Percentiles rank a stretch among this genome's conserved stretches.
These are phyloP conservation scores for Pseudocercospora fijiensis DNA, from an alignment of 2,329 filamentous ascomycete genomes.

Conservation along the genomic window DNA sequence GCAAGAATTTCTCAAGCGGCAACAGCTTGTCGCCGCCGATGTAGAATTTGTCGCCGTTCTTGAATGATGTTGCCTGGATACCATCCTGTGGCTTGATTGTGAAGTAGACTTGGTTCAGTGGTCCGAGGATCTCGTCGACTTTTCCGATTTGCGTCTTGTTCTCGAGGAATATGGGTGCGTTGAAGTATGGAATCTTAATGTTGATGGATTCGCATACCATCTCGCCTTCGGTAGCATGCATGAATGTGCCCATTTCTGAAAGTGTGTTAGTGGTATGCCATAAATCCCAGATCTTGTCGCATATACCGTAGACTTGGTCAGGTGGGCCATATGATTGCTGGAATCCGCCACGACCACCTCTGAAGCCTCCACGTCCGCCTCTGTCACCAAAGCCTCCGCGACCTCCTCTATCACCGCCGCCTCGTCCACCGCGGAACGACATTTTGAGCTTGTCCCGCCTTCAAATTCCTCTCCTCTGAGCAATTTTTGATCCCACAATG, in stretches of 20 bases:
- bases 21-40: constrained; percentile 85
- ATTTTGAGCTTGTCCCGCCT: constrained; percentile 20
- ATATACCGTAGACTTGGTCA: constrained; percentile 45
- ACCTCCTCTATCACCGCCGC: constrained; percentile 23
- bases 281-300: not conserved
- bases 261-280: not conserved
- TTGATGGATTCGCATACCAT: constrained; percentile 97
- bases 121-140: constrained; percentile 95
- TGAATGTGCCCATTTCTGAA: constrained; percentile 82
- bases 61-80: constrained; percentile 92
- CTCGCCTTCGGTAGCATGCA: constrained; percentile 95
- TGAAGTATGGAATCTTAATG: constrained; percentile 97
- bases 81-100: constrained; percentile 96
- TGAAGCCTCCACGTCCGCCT: constrained; percentile 31
- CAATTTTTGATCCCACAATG: not conserved
- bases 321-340: constrained; percentile 46
- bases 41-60: constrained; percentile 95
- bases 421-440: constrained; percentile 33
- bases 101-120: constrained; percentile 97
- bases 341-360: constrained; percentile 32
- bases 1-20: constrained; percentile 92
- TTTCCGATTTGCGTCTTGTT: constrained; percentile 92
- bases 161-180: constrained; percentile 96
- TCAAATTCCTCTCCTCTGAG: not conserved
- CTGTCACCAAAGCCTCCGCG: constrained; percentile 13